Percentiles rank a stretch among this genome's conserved stretches.
Conservation (phyloP, 1,284 basidiomycete genomes). For the Schizophyllum commune region DNA sequence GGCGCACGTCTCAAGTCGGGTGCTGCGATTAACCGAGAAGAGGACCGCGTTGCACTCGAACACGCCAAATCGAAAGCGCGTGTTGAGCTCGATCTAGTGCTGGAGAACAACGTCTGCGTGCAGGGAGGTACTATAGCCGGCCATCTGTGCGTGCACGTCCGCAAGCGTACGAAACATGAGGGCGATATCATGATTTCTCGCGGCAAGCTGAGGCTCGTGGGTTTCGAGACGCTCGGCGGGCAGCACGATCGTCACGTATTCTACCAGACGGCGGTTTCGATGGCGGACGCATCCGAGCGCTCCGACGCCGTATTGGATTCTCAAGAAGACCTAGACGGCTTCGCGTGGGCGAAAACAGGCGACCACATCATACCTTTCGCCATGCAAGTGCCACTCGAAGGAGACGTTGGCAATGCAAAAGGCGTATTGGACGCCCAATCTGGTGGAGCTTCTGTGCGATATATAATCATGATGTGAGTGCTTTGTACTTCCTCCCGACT, state of each 20-base stretch:
- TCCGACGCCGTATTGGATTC: constrained; percentile 44
- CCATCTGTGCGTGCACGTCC: constrained; percentile 62
- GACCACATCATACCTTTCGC: constrained; percentile 71
- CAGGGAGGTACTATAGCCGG: constrained; percentile 80
- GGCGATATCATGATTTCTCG: constrained; percentile 61
- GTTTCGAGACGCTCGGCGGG: constrained; percentile 72
- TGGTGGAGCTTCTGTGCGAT: constrained; percentile 58
- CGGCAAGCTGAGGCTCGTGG: constrained; percentile 80
- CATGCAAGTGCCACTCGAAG: constrained; percentile 65
- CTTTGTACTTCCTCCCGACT: constrained; percentile 2
- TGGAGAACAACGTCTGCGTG: constrained; percentile 73
- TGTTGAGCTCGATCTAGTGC: constrained; percentile 77
- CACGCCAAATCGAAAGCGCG: constrained; percentile 63
- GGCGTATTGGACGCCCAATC: constrained; percentile 54
- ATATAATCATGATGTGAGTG: constrained; percentile 77
- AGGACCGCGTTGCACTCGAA: constrained; percentile 40
- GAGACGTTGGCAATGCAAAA: constrained; percentile 57
- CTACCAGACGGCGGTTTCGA: constrained; percentile 68
- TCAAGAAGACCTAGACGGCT: constrained; percentile 64
- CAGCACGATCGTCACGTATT: constrained; percentile 68
- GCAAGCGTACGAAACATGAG: constrained; percentile 51
- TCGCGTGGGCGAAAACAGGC: constrained; percentile 59
- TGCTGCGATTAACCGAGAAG: constrained; percentile 28
- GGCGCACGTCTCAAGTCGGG: constrained; percentile 45
- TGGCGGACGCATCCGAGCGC: constrained; percentile 46